These are phyloP conservation scores for Leptodontidium sp. DNA, from an alignment of 2,329 filamentous ascomycete genomes.

Conservation along the genomic window DNA sequence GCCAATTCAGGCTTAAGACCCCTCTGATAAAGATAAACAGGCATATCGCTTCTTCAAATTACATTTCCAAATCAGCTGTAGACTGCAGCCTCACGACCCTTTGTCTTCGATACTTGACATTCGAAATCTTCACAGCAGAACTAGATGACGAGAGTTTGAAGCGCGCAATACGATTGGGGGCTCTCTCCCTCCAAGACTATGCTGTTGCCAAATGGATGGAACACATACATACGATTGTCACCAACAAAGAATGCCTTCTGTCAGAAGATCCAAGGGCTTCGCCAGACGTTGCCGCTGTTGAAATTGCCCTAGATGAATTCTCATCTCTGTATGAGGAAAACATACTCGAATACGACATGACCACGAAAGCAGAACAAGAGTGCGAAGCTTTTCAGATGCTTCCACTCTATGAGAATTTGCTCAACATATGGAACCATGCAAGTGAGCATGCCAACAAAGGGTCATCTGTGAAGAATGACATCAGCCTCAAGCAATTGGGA, in stretches of 20 bases:
- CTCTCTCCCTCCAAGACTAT: slow-evolving; percentile 45
- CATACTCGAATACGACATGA: background rate
- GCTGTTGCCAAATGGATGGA: slow-evolving; percentile 43
- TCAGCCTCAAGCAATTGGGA: background rate
- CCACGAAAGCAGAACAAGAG: background rate
- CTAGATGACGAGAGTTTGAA: slow-evolving; percentile 23
- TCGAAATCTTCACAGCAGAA: slow-evolving; percentile 39
- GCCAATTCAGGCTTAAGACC: background rate
- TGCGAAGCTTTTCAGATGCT: background rate
- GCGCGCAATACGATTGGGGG: slow-evolving; percentile 26
- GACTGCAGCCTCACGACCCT: slow-evolving; percentile 18
- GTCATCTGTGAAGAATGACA: background rate
- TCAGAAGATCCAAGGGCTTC: no score
- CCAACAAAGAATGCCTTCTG: background rate
- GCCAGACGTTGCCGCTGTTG: background rate
- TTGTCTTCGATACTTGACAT: slow-evolving; percentile 44
- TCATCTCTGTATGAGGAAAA: background rate
- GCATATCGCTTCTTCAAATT: background rate
- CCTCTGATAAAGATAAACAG: background rate
- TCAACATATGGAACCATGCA: slow-evolving; percentile 1
- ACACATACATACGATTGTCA: slow-evolving; percentile 37
- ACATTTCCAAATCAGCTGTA: background rate
- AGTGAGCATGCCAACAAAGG: background rate
- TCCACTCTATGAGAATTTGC: background rate
- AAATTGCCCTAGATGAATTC: background rate